phyloP scores from a whole-genome alignment of 1,139 yeast species.

The Kurtzmaniella quercitrusa region DNA sequence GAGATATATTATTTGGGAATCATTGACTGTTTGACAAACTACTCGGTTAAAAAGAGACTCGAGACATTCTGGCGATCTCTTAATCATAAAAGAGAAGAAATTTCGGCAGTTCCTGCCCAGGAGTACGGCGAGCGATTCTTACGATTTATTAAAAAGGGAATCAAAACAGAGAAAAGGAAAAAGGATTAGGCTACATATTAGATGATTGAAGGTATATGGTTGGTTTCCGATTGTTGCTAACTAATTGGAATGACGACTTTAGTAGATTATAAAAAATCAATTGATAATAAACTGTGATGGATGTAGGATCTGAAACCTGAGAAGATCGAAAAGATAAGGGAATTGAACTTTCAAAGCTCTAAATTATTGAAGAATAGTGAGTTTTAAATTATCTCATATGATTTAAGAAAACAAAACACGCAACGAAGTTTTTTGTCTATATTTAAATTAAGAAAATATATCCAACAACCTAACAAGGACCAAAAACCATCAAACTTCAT shows the following conservation, averaged over 20 bases:
- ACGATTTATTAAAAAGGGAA: slow-evolving; percentile 55
- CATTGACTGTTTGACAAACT: slow-evolving; percentile 89
- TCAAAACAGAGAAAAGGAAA: slow-evolving; percentile 13
- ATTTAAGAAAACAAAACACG: no score
- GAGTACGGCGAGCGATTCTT: slow-evolving; percentile 90
- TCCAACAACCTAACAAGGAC: no score
- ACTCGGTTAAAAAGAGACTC: slow-evolving; percentile 67
- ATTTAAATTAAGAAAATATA: no score
- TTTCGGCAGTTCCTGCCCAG: slow-evolving; percentile 85
- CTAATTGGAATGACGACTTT: not conserved
- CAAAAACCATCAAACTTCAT: no score
- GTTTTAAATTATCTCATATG: no score
- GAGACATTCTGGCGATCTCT: slow-evolving; percentile 87
- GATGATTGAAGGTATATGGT: not conserved
- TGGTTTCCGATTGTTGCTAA: not conserved
- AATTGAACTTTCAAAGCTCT: no score
- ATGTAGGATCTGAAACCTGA: no score
- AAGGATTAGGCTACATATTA: no score
- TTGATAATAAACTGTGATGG: no score
- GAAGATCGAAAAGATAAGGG: no score
- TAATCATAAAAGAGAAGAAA: slow-evolving; percentile 61
- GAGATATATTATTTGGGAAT: slow-evolving; percentile 88
- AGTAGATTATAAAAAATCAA: not conserved
- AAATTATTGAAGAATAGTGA: no score
- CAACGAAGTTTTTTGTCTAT: no score